Evolutionary conservation across 2,329 filamentous ascomycete species (phyloP), one percentile per base, ranked within the genome.

Genomic region (Aspergillus brasiliensis): DNA sequence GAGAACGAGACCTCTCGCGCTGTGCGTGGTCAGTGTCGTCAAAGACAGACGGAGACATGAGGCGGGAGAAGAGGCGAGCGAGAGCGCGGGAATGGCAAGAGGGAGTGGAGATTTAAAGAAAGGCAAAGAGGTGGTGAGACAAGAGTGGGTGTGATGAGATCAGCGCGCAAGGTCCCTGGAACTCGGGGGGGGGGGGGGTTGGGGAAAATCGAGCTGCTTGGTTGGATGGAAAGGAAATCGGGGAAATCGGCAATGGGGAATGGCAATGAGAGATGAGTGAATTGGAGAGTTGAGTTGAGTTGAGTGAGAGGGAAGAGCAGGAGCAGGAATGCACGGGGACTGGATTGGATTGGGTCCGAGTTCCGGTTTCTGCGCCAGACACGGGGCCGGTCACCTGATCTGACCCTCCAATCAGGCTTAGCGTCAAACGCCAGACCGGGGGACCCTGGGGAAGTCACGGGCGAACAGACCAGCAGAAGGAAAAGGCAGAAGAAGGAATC

Each of bases 1-100:
- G 84, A 59, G 84, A 86, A 76, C 86, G 85, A 70, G 85, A 87
- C 71, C 85, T 90, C 87, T 96, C 91, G 78, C 91, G 91, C 91
- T 94, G 83, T 57, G 71, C 67, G 61, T 67, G 68, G 69, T 79
- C 70, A 76, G 76, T 75, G 64, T 69, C 66, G 63, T 60, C 60
- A 49, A 67, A 71, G 56, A 66, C 66, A 62, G 67, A 62, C 61
- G 65, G 66, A 61, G 59, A 56, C 69, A 72, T 73, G 54, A 34
- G 31, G 62, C 57, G 58, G 51, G 51, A 21, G n/a, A 56, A 58
- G 49, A n/a, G n/a, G n/a, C n/a, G n/a, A 37, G 52, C 40, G 52
- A 38, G 52, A 38, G 52, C 52, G 23, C 38, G 38, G 52, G 37
- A 13, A 46, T 15, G 21, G 28, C 38, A 60, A 58, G 17, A 25